Base-by-base conservation (phyloP, 768 basidiomycete species). In the Tubosaeta sp. region DNA sequence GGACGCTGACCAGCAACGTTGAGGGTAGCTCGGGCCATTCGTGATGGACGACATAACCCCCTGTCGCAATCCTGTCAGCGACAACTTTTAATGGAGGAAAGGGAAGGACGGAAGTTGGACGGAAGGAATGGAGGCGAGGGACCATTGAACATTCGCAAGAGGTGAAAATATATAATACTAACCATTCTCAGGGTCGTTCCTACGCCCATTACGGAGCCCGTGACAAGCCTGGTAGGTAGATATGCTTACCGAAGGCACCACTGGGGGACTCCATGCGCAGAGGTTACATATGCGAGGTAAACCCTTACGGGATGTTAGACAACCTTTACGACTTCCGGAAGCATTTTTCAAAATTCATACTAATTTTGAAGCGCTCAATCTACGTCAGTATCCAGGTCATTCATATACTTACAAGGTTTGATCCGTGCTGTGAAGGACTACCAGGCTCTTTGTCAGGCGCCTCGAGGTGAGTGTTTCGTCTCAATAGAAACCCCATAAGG, bases 1-100 rank as follows among this genome's bases (percentile, higher is more conserved):
- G 14, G 62, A 62, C 43, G 46, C 25, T 29, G 62, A 62, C 62
- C 63, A 58, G 42, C 14, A 44, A 42, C 42, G 43, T 46, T 8
- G 44, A 47, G 45, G 51, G 46, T 13, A 19, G 32, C 29, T 46
- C 32, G 33, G 48, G 44, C 45, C 63, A 62, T 59, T 34, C 54
- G 56, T 59, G 47, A 39, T 13, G 43, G 33, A 27, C 39, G 43
- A 25, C 45, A 41, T 29, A 32, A 37, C 17, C 55, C 48, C 45
- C 34, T 41, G 14, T 37, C 14, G 27, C 32, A 44, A 39, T 46
- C 51, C 27, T 37, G 35, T 42, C 33, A 19, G 45, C 27, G 13
- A 13, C 48, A 42, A 33, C 27, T 29, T 26, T 27, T 27, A 17
- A 26, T n/a, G 42, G 39, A 31, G 25, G 27, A 54, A 56, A 54